Evolutionary conservation across 805 yeast species (phyloP).

Genomic region (Barnettozyma botsteinii): DNA sequence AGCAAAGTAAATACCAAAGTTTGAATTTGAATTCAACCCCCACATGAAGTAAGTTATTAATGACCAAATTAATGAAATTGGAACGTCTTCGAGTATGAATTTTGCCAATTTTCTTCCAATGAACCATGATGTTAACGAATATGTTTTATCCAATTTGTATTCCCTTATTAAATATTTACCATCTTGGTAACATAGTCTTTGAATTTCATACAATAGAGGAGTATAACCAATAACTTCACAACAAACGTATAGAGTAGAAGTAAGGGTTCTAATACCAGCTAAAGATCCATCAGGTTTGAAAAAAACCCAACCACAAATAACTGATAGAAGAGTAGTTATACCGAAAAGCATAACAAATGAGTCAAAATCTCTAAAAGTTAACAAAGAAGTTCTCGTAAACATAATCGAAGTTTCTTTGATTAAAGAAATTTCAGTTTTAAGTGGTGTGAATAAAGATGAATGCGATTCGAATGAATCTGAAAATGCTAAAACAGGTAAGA

Average conservation of each 20-base stretch:
- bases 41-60: slow-evolving; percentile 69
- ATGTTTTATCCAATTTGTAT: slow-evolving; percentile 18
- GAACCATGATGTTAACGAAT: slow-evolving; percentile 20
- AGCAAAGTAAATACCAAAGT: slow-evolving; percentile 60
- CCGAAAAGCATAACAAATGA: slow-evolving; percentile 39
- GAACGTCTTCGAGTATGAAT: slow-evolving; percentile 61
- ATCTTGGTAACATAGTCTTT: slow-evolving; percentile 50
- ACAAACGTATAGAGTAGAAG: slow-evolving; percentile 48
- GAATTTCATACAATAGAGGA: slow-evolving; percentile 51
- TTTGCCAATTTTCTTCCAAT: slow-evolving; percentile 52
- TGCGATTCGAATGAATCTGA: slow-evolving; percentile 10
- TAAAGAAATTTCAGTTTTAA: slow-evolving; percentile 31
- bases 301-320: slow-evolving; percentile 73
- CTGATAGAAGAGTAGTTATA: slow-evolving; percentile 45
- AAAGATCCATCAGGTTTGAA: slow-evolving; percentile 53
- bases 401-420: slow-evolving; percentile 39
- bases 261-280: slow-evolving; percentile 58
- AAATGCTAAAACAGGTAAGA: neutral
- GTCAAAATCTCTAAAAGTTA: slow-evolving; percentile 46
- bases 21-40: slow-evolving; percentile 49
- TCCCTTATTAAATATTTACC: slow-evolving; percentile 47
- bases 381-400: slow-evolving; percentile 38
- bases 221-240: slow-evolving; percentile 51
- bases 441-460: slow-evolving; percentile 11
- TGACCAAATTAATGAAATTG: slow-evolving; percentile 54